These are phyloP conservation scores for Suillus clintonianus DNA, from an alignment of 768 basidiomycete genomes.

Conservation along the genomic window DNA sequence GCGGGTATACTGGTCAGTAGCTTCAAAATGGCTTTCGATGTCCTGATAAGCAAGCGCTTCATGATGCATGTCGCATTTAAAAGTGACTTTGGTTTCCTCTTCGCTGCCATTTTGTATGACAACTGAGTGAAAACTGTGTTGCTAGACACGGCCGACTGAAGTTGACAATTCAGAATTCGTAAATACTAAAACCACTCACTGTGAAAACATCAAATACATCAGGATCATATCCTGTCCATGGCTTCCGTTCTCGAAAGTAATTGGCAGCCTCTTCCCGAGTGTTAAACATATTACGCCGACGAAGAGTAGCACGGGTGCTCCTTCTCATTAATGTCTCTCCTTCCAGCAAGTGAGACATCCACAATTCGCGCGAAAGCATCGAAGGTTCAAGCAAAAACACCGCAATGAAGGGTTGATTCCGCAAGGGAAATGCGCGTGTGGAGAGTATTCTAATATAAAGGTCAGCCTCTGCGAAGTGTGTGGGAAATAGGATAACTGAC, in stretches of 20 bases:
- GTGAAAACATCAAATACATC: conserved; percentile 39
- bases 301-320: conserved; percentile 33
- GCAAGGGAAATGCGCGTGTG: conserved; percentile 31
- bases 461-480: not conserved
- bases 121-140: conserved; percentile 8
- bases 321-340: conserved; percentile 40
- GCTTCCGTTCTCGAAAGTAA: conserved; percentile 45
- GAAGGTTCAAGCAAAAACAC: conserved; percentile 50
- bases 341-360: conserved; percentile 37
- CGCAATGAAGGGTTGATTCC: conserved; percentile 32
- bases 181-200: conserved; percentile 29
- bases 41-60: conserved; percentile 50
- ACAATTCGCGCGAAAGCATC: conserved; percentile 40
- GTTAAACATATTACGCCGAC: conserved; percentile 44
- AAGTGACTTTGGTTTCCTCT: conserved; percentile 18
- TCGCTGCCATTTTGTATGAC: conserved; percentile 9
- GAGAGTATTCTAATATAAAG: conserved; percentile 37
- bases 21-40: conserved; percentile 45
- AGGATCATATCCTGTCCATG: conserved; percentile 50
- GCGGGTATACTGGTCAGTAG: conserved; percentile 32
- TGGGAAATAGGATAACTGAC: conserved; percentile 24
- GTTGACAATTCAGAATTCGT: not conserved
- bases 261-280: conserved; percentile 41
- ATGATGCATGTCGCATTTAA: conserved; percentile 47
- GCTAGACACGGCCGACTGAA: conserved; percentile 9